Evolutionary conservation across 225 moss, liverwort and hornwort genomes (phyloP), one percentile per base, ranked within the genome.

Genomic region (Sphagnum tenellum): DNA sequence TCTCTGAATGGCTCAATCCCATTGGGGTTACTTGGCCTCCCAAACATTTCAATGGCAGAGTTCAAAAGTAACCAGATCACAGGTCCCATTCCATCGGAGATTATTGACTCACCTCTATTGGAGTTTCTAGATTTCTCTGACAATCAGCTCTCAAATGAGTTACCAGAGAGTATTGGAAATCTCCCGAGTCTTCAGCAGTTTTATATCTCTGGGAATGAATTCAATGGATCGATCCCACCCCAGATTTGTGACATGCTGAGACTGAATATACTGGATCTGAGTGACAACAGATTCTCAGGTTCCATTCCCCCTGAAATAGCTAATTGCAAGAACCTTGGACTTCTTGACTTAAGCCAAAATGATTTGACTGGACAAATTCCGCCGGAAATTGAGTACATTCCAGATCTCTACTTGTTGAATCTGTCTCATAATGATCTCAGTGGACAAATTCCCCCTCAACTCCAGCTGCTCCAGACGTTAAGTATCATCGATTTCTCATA

Each of bases 401-500:
- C 74, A 3, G 79, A 83, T 48, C 77, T 94, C 1, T 82, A 87
- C 48, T 78, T 79, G 46, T 74, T 94, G 7, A 88, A 94, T 48
- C 59, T 94, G 59, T 91, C 94, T 0, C 74, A 73, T 67, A 94
- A 94, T 50, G 56, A 61, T 7, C 71, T 94, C 11, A 69, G 65
- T 0, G 94, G 94, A 2, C 66, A 53, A 3, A 94, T 94, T 50
- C 89, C 94, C 0, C 49, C 76, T 4, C 65, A 69, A 12, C 64
- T 94, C 7, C 82, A 81, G 4, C 45, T 58, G 5, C 72, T 94
- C 2, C 73, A 81, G 44, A 91, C 84, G 1, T 75, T 94, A 53
- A 89, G 82, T 70, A 71, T 78, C 72, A 85, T 91, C 62, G 91
- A 94, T 80, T 94, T 94, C 65, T 89, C 89, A 13, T 89, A 73